Conservation (phyloP, 208 protist genomes). For the Angomonas deanei region DNA sequence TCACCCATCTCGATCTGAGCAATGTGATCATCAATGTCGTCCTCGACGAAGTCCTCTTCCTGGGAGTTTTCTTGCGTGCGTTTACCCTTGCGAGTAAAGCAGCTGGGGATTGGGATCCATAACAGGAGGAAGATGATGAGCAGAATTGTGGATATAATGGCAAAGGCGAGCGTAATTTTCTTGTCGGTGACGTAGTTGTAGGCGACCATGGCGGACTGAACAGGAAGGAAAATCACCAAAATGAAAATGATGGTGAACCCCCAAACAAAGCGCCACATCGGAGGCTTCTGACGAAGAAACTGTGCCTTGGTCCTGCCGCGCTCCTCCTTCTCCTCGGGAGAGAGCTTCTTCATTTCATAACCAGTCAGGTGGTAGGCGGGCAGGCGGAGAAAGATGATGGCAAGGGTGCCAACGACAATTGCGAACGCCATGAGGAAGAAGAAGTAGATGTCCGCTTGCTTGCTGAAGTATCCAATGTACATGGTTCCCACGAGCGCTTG, state of each 20-base stretch:
- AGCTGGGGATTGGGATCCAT: neutral
- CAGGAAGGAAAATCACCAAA: conserved; percentile 56
- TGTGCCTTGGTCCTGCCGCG: conserved; percentile 15
- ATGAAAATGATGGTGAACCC: conserved; percentile 39
- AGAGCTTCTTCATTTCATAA: conserved; percentile 12
- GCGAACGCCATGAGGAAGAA: conserved; percentile 42
- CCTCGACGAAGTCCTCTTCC: too few species aligned
- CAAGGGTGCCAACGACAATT: conserved; percentile 14
- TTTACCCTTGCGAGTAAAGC: too few species aligned
- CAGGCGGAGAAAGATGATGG: conserved; percentile 31
- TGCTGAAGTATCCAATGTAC: conserved; percentile 46
- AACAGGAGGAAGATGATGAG: conserved; percentile 3
- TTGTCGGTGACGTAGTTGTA: neutral
- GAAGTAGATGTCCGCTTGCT: conserved; percentile 26
- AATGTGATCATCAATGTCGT: neutral
- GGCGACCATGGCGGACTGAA: conserved; percentile 27
- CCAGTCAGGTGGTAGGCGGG: conserved; percentile 59
- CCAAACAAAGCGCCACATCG: conserved; percentile 41
- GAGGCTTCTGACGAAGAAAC: conserved; percentile 52
- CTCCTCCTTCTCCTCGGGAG: conserved; percentile 22
- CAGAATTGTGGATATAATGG: conserved; percentile 15
- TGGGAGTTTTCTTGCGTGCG: too few species aligned
- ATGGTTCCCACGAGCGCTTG: conserved; percentile 48
- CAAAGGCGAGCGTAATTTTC: conserved; percentile 28
- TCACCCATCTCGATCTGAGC: neutral